Evolutionary conservation across 2,329 filamentous ascomycete genomes (phyloP).

Genomic region (Microdochium bolleyi): DNA sequence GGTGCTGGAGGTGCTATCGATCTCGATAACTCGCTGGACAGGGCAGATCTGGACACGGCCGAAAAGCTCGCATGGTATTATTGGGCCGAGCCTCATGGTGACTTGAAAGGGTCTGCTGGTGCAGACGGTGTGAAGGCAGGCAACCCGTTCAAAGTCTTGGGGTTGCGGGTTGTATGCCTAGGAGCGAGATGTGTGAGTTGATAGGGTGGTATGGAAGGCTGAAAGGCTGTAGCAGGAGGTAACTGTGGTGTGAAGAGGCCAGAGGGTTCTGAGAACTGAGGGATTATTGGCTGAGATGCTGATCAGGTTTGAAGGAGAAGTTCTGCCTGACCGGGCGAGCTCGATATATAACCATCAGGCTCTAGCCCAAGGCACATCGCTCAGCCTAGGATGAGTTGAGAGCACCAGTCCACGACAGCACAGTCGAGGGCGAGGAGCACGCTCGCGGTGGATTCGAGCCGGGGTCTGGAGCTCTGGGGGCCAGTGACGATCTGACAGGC

Average conservation of each 20-base stretch:
- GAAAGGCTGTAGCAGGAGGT: background rate
- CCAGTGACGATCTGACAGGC: background rate
- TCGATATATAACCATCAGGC: background rate
- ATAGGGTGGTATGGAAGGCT: background rate
- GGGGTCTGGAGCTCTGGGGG: background rate
- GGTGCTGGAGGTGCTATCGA: background rate
- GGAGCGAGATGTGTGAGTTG: background rate
- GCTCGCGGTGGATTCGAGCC: too few species aligned
- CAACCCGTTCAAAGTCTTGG: too few species aligned
- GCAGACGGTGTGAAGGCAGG: background rate
- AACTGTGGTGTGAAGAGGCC: background rate
- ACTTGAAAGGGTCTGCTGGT: background rate
- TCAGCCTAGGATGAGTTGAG: background rate
- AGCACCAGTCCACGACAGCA: background rate
- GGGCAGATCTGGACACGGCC: conserved; percentile 2
- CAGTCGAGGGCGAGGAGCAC: background rate
- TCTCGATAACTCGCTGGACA: conserved; percentile 2
- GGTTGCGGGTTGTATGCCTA: background rate
- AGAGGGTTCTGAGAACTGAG: background rate
- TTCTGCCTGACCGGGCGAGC: too few species aligned
- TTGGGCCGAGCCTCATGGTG: conserved; percentile 1
- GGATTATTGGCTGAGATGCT: background rate
- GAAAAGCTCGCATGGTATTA: background rate
- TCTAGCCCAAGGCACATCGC: background rate
- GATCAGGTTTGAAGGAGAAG: too few species aligned